These are phyloP conservation scores for Barbatosphaeria neglecta DNA, from an alignment of 495 filamentous ascomycete genomes.

Conservation along the genomic window DNA sequence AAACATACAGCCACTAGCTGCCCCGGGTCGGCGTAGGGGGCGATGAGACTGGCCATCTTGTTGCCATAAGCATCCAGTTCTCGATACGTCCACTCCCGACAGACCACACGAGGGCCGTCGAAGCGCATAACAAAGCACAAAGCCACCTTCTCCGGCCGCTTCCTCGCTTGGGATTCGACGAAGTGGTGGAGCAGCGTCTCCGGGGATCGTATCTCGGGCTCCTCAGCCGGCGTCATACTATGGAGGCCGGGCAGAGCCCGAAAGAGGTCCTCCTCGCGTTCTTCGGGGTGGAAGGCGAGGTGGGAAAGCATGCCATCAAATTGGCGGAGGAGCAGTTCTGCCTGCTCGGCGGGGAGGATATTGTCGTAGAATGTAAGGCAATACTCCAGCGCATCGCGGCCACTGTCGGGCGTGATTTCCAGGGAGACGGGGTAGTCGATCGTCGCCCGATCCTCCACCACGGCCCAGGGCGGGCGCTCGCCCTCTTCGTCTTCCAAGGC, in stretches of 20 bases:
- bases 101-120: slow-evolving; percentile 12
- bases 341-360: slow-evolving; percentile 52
- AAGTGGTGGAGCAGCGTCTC: slow-evolving; percentile 50
- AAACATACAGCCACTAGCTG: slow-evolving; percentile 66
- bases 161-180: slow-evolving; percentile 34
- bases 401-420: slow-evolving; percentile 57
- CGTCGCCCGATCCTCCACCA: slow-evolving; percentile 25
- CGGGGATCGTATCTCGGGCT: slow-evolving; percentile 26
- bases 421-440: slow-evolving; percentile 57
- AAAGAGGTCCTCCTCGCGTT: slow-evolving; percentile 9
- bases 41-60: slow-evolving; percentile 44
- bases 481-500: background rate
- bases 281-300: slow-evolving; percentile 26
- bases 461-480: slow-evolving; percentile 8
- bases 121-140: slow-evolving; percentile 48
- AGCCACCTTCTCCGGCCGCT: slow-evolving; percentile 36
- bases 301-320: slow-evolving; percentile 43
- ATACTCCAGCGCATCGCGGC: slow-evolving; percentile 33
- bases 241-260: slow-evolving; percentile 22
- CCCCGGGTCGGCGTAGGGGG: slow-evolving; percentile 24
- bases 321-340: slow-evolving; percentile 46
- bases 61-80: slow-evolving; percentile 51
- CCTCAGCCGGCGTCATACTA: slow-evolving; percentile 43
- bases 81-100: slow-evolving; percentile 46
- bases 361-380: slow-evolving; percentile 50